Conservation (phyloP, 2,329 filamentous ascomycete genomes). For the Elsinoe arachidis region DNA sequence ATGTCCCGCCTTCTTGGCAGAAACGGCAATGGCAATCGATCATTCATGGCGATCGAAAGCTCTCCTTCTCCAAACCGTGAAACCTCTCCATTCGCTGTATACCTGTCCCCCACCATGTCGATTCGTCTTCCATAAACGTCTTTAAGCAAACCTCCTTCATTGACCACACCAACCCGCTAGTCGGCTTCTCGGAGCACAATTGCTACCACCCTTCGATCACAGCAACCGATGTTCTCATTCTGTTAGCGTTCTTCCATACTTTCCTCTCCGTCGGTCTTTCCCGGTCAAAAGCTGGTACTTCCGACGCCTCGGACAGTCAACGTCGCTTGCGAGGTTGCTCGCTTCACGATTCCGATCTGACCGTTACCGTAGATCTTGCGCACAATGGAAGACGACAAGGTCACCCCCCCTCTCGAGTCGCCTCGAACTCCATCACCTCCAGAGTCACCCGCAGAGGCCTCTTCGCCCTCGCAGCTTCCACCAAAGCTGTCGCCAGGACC, state of each 20-base stretch:
- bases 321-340: background rate
- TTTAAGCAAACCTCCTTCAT: background rate
- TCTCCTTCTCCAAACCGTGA: background rate
- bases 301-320: background rate
- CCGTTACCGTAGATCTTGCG: background rate
- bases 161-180: background rate
- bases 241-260: background rate
- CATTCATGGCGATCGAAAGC: constrained; percentile 6
- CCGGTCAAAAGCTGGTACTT: background rate
- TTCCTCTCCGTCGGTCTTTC: background rate
- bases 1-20: constrained; percentile 11
- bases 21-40: background rate
- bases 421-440: constrained; percentile 14
- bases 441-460: constrained; percentile 10
- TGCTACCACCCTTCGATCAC: background rate
- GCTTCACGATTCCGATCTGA: background rate
- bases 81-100: background rate
- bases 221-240: background rate
- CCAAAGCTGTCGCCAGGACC: constrained; percentile 52
- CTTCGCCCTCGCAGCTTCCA: constrained; percentile 8
- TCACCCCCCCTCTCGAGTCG: constrained; percentile 12
- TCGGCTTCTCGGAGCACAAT: background rate
- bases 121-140: background rate
- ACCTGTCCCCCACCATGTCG: background rate
- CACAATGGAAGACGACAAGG: constrained; percentile 12